These are phyloP conservation scores for Syncephalastrum monosporum DNA, from an alignment of 371 early-diverging fungal species.

Conservation along the genomic window DNA sequence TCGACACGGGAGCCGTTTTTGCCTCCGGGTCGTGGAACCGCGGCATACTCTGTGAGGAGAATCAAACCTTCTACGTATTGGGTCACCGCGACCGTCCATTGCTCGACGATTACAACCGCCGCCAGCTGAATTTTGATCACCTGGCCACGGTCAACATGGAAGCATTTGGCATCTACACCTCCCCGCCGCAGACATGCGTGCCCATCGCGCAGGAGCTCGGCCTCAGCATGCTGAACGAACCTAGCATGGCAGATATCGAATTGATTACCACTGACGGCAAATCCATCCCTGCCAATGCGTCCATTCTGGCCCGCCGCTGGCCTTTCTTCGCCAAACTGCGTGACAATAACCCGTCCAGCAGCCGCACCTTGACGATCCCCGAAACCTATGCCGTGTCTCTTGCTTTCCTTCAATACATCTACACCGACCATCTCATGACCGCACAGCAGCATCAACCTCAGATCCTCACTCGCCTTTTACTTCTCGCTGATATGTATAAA, in stretches of 20 bases:
- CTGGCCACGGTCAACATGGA: slow-evolving; percentile 70
- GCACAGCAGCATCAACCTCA: slow-evolving; percentile 59
- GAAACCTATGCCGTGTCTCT: slow-evolving; percentile 64
- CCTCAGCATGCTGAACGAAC: slow-evolving; percentile 63
- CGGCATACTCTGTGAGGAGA: slow-evolving; percentile 60
- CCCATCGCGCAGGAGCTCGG: slow-evolving; percentile 66
- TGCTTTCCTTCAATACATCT: slow-evolving; percentile 71
- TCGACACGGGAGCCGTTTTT: slow-evolving; percentile 67
- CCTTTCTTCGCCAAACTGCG: slow-evolving; percentile 48
- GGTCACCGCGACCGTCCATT: slow-evolving; percentile 72
- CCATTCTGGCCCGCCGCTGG: slow-evolving; percentile 68
- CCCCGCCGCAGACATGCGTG: slow-evolving; percentile 52
- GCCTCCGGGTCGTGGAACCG: slow-evolving; percentile 79
- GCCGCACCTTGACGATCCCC: slow-evolving; percentile 52
- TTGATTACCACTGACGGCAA: slow-evolving; percentile 58
- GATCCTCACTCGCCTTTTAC: slow-evolving; percentile 64
- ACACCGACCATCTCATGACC: slow-evolving; percentile 74
- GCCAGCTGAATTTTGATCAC: slow-evolving; percentile 78
- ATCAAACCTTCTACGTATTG: slow-evolving; percentile 66
- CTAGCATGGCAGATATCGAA: slow-evolving; percentile 69
- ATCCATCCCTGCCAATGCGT: slow-evolving; percentile 67
- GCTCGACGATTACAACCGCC: slow-evolving; percentile 73
- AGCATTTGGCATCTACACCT: slow-evolving; percentile 71
- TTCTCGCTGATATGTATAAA: slow-evolving; percentile 62
- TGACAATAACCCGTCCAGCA: slow-evolving; percentile 3